These are phyloP conservation scores for Coemansia sp. DNA, from an alignment of 192 early-diverging fungal species.

Conservation along the genomic window DNA sequence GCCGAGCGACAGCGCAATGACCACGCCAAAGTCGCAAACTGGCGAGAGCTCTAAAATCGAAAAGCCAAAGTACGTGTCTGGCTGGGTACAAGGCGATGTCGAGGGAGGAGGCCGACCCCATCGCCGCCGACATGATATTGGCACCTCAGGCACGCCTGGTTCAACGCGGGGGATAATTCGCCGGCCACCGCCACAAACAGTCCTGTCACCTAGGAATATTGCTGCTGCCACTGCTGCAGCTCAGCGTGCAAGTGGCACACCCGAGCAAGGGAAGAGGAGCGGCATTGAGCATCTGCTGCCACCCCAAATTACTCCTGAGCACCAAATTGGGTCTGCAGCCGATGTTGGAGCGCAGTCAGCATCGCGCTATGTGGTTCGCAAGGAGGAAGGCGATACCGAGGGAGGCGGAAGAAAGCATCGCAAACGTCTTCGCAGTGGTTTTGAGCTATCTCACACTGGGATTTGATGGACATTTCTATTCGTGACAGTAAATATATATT, in stretches of 20 bases:
- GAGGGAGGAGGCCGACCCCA: conserved; percentile 51
- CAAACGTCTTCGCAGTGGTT: conserved; percentile 30
- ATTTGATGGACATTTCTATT: too few species aligned
- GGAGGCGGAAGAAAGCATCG: conserved; percentile 47
- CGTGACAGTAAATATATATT: neutral
- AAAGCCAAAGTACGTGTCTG: conserved; percentile 26
- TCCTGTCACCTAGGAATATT: conserved; percentile 45
- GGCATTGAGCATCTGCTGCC: neutral
- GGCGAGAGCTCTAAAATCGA: conserved; percentile 10
- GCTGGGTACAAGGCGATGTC: conserved; percentile 38
- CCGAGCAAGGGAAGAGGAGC: conserved; percentile 14
- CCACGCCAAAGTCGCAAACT: conserved; percentile 41
- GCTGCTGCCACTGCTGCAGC: conserved; percentile 30
- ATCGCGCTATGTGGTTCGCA: conserved; percentile 39
- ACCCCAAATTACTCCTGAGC: conserved; percentile 39
- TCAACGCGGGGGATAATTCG: neutral
- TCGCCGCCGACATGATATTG: conserved; percentile 31
- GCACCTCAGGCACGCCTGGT: conserved; percentile 19
- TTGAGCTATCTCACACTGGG: neutral
- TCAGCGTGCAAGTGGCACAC: conserved; percentile 17
- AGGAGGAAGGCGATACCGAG: conserved; percentile 40
- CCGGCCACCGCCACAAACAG: conserved; percentile 38
- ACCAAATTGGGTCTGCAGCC: conserved; percentile 36
- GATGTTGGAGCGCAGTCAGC: conserved; percentile 27
- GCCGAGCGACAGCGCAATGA: conserved; percentile 10